A percentile compares a stretch with the other conserved stretches of the same genome.
Evolutionary conservation across 2,329 filamentous ascomycete species (phyloP).

Genomic region (Madurella mycetomatis): DNA sequence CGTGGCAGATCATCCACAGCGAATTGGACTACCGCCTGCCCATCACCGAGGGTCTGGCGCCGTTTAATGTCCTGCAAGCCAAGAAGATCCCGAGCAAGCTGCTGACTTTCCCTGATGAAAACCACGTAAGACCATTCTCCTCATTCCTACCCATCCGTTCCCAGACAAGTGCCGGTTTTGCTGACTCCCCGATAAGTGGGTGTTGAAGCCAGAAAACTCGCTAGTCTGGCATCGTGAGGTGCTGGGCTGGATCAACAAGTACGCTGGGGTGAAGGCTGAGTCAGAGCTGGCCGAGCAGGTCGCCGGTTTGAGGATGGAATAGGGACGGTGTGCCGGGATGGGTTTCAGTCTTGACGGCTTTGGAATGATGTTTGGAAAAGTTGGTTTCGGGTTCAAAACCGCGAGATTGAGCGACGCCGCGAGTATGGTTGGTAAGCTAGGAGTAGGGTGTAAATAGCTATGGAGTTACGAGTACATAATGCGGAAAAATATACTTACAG

Average conservation of each 20-base stretch:
- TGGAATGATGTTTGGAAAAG: not conserved
- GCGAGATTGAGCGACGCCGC: not conserved
- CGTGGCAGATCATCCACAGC: conserved; percentile 63
- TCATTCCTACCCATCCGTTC: conserved; percentile 63
- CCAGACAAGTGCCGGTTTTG: conserved; percentile 38
- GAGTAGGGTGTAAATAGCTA: too few species aligned
- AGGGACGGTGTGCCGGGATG: not conserved
- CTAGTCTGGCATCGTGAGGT: conserved; percentile 88
- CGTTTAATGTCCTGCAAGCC: conserved; percentile 81
- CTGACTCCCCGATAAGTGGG: conserved; percentile 54
- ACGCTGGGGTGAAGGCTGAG: conserved; percentile 41
- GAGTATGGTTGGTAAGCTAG: too few species aligned
- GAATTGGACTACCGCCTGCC: conserved; percentile 86
- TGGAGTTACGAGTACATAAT: too few species aligned
- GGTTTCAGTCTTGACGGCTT: not conserved
- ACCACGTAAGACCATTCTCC: conserved; percentile 47
- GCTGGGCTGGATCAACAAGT: conserved; percentile 69
- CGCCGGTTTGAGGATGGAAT: conserved; percentile 8
- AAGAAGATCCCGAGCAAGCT: conserved; percentile 71
- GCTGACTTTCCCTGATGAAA: conserved; percentile 74
- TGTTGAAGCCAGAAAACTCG: conserved; percentile 86
- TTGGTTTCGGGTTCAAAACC: not conserved
- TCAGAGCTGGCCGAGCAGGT: conserved; percentile 8
- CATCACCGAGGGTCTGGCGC: conserved; percentile 76
- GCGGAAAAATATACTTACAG: too few species aligned